Percentiles rank a stretch among this genome's conserved stretches.
Evolutionary conservation across 805 yeast species (phyloP).

Genomic region (Nakazawaea anatomiae): DNA sequence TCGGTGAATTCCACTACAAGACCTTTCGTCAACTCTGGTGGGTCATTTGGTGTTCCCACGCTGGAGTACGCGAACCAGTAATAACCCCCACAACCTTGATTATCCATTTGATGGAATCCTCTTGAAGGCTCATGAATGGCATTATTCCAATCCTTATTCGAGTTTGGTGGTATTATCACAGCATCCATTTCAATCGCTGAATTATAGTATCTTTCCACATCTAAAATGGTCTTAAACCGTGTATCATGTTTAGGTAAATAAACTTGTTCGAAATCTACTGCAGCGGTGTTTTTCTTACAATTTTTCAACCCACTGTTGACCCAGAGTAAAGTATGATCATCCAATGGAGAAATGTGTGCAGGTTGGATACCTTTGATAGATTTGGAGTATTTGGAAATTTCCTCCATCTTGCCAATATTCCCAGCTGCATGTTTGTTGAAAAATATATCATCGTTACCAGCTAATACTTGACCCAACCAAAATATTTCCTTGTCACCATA

Average conservation of each 20-base stretch:
- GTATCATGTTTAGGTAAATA: constrained; percentile 19
- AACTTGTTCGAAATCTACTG: constrained; percentile 33
- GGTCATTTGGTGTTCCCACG: constrained; percentile 40
- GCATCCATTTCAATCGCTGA: constrained; percentile 32
- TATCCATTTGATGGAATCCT: constrained; percentile 9
- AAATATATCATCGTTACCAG: constrained; percentile 48
- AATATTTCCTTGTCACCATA: constrained; percentile 80
- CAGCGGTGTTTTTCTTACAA: constrained; percentile 38
- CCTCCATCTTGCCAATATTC: constrained; percentile 37
- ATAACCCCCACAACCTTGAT: constrained; percentile 39
- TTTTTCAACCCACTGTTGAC: constrained; percentile 63
- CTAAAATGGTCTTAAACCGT: constrained; percentile 18
- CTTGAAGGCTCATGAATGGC: constrained; percentile 26
- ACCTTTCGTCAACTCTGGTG: constrained; percentile 38
- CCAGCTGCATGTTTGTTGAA: constrained; percentile 52
- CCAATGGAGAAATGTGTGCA: constrained; percentile 48
- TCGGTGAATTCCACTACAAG: constrained; percentile 31
- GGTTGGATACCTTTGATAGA: constrained; percentile 40
- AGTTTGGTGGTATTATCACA: constrained; percentile 50
- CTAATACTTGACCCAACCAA: constrained; percentile 61
- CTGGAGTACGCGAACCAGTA: constrained; percentile 57
- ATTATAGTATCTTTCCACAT: constrained; percentile 28
- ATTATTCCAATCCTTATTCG: constrained; percentile 51
- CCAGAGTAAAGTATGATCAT: constrained; percentile 51
- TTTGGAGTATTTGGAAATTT: background rate